A percentile compares a stretch with the other conserved stretches of the same genome.
Evolutionary conservation across 202 grass and related monocot species (phyloP).

Genomic region (Dendrocalamus latiflorus): DNA sequence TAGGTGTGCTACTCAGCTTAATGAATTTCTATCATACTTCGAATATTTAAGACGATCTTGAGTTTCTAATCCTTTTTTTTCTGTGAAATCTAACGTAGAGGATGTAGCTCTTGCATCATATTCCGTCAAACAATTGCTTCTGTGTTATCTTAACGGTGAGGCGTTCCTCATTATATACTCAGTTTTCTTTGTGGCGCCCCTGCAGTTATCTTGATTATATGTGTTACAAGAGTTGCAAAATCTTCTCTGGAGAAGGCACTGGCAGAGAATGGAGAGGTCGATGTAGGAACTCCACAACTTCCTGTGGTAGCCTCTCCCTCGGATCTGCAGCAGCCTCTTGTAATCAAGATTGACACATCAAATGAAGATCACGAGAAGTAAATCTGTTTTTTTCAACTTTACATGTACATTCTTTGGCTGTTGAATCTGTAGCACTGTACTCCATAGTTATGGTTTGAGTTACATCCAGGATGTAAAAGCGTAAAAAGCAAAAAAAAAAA

Average conservation of each 20-base stretch:
- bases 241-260: slow-evolving; percentile 86
- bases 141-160: background rate
- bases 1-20: background rate
- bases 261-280: slow-evolving; percentile 77
- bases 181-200: background rate
- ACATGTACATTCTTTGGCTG: slow-evolving; percentile 55
- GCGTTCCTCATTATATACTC: background rate
- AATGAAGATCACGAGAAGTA: slow-evolving; percentile 72
- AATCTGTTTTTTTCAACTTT: slow-evolving; percentile 19
- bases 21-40: background rate
- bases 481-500: background rate
- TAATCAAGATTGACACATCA: slow-evolving; percentile 78
- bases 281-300: slow-evolving; percentile 59
- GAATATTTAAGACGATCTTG: background rate
- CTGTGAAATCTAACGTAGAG: background rate
- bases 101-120: background rate
- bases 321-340: slow-evolving; percentile 77
- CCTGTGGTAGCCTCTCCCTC: slow-evolving; percentile 53
- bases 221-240: slow-evolving; percentile 85
- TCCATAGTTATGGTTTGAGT: slow-evolving; percentile 27
- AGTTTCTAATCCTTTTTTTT: background rate
- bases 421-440: slow-evolving; percentile 35
- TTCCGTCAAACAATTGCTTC: background rate
- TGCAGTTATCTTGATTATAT: slow-evolving; percentile 81
- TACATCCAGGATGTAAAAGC: slow-evolving; percentile 13